Evolutionary conservation across 352 stramenopile species (phyloP).

Genomic region (Globisporangium recalcitrans): DNA sequence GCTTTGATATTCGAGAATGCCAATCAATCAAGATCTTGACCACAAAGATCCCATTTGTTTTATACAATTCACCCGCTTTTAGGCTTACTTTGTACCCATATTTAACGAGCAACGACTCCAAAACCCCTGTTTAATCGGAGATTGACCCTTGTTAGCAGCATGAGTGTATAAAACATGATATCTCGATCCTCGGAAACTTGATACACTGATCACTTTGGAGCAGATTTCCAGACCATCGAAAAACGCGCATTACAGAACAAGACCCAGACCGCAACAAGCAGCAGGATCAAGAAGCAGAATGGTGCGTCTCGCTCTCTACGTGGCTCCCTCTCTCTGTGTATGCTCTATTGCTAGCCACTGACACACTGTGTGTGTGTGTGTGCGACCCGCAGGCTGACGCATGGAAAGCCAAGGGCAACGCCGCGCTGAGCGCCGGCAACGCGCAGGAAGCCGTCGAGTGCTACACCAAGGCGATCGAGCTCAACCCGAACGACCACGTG

Average conservation of each 20-base stretch:
- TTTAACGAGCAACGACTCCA: not conserved
- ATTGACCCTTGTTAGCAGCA: no score
- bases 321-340: not conserved
- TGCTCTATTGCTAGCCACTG: not conserved
- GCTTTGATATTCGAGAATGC: slow-evolving; percentile 6
- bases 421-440: slow-evolving; percentile 91
- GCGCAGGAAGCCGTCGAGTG: slow-evolving; percentile 92
- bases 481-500: slow-evolving; percentile 94
- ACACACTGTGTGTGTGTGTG: slow-evolving; percentile 1
- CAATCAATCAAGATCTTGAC: no score
- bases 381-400: slow-evolving; percentile 27
- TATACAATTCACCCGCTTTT: not conserved
- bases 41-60: slow-evolving; percentile 4
- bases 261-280: slow-evolving; percentile 1
- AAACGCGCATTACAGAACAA: not conserved
- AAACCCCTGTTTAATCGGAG: not conserved
- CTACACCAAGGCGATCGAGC: slow-evolving; percentile 96
- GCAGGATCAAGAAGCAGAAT: slow-evolving; percentile 3
- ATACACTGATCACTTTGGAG: no score
- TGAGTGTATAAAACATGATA: no score
- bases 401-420: slow-evolving; percentile 96
- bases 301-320: no score
- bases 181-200: no score
- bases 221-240: not conserved
- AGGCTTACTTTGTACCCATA: not conserved